phyloP scores from a whole-genome alignment of 2,329 filamentous ascomycete species.

The Setomelanomma holmii region DNA sequence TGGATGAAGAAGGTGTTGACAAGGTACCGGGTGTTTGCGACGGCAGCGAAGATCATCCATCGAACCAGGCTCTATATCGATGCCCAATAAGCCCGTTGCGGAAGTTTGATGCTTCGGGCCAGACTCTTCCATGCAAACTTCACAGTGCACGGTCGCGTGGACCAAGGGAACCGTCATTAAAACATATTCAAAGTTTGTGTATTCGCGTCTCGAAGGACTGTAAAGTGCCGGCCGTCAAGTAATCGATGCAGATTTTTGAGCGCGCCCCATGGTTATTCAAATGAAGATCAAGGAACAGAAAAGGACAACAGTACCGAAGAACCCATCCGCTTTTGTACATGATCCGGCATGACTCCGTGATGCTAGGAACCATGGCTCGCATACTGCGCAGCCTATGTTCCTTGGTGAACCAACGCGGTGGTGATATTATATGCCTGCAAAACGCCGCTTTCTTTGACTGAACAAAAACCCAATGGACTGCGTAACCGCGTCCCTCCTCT shows the following conservation, averaged over 20 bases:
- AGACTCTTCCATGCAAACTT: background rate
- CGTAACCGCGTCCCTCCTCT: slow-evolving; percentile 16
- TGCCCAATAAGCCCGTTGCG: background rate
- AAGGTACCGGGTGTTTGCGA: background rate
- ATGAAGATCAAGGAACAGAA: slow-evolving; percentile 17
- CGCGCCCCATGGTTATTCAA: slow-evolving; percentile 17
- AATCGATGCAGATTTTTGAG: slow-evolving; percentile 23
- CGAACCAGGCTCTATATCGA: background rate
- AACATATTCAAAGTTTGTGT: slow-evolving; percentile 33
- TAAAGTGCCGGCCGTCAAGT: slow-evolving; percentile 16
- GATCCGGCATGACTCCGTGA: slow-evolving; percentile 23
- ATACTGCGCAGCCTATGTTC: slow-evolving; percentile 20
- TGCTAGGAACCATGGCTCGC: slow-evolving; percentile 20
- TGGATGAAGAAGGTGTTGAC: background rate
- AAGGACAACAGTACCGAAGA: slow-evolving; percentile 17
- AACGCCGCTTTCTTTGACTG: slow-evolving; percentile 20
- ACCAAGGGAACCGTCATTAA: slow-evolving; percentile 9
- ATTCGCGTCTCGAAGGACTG: slow-evolving; percentile 24
- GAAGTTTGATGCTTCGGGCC: background rate
- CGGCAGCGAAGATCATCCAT: background rate
- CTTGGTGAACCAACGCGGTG: slow-evolving; percentile 11
- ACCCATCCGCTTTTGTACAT: slow-evolving; percentile 43
- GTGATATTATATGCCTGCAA: slow-evolving; percentile 27
- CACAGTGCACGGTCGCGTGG: slow-evolving; percentile 1
- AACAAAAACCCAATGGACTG: slow-evolving; percentile 19